Evolutionary conservation across 2,329 filamentous ascomycete genomes (phyloP), one percentile per base, ranked within the genome.

Genomic region (Huntiella omanensis): DNA sequence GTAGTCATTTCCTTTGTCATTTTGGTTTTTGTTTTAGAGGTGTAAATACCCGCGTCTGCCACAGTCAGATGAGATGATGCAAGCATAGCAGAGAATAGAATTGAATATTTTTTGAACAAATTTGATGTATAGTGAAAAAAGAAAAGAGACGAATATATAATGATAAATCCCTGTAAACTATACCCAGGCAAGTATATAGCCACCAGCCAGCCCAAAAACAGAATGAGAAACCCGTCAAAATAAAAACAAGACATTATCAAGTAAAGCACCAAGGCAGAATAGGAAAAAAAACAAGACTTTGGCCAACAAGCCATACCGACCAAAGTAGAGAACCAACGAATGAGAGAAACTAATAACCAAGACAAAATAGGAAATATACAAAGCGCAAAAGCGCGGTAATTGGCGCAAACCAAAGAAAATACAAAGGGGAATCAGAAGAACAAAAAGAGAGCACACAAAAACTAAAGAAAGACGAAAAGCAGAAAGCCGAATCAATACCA

Each of bases 401-500:
- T 28, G 22, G 22, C 5, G 7, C 8, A 35, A 33, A 43, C 17
- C 40, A 43, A 49, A 36, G 13, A 43, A 43, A 46, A 19, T 32
- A 48, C 19, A 39, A 16, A 33, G 32, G 38, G 34, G 46, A 36
- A 34, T 33, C 38, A 46, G 34, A 11, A 43, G 39, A 22, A 45
- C 12, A 34, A 48, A 32, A 43, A 34, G 4, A 35, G 42, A 33
- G 34, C 8, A 16, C 39, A 40, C 36, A 42, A 36, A 15, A 43
- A 10, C 33, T 6, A 42, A 43, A 50, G 43, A 43, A 50, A 47
- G 45, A 43, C 16, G 28, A 28, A 40, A 16, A 13, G 22, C 40
- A 40, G 36, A 39, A n/a, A 42, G 11, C 46, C 43, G 47, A 19
- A 47, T 19, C 17, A 15, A 41, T 73, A 66, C 69, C 69, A 75